Percentiles rank a stretch among this genome's conserved stretches.
Evolutionary conservation across 768 basidiomycete genomes (phyloP).

Genomic region (Lentinula edodes): DNA sequence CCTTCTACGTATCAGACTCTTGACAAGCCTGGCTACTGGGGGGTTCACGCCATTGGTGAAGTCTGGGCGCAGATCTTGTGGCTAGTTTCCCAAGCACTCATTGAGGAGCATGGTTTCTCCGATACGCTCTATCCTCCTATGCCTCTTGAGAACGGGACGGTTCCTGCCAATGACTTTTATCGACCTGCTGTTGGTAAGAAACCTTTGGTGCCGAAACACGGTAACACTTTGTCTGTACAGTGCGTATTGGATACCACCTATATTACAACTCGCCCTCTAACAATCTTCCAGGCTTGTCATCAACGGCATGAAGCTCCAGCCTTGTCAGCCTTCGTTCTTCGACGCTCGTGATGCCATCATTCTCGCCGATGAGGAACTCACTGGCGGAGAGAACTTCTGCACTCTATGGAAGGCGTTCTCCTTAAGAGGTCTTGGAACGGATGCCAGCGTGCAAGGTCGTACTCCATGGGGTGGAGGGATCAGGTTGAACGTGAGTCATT

Average conservation of each 20-base stretch:
- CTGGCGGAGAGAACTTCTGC: slow-evolving; percentile 91
- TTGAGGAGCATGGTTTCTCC: slow-evolving; percentile 78
- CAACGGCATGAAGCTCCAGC: slow-evolving; percentile 92
- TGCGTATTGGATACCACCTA: slow-evolving; percentile 22
- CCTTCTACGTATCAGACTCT: slow-evolving; percentile 93
- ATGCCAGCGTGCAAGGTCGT: slow-evolving; percentile 66
- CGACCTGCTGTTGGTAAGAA: slow-evolving; percentile 38
- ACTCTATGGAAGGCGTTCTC: slow-evolving; percentile 83
- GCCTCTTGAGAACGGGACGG: slow-evolving; percentile 54
- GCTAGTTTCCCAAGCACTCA: slow-evolving; percentile 69
- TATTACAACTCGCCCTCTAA: background rate
- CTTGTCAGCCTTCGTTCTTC: slow-evolving; percentile 87
- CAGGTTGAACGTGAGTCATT: slow-evolving; percentile 46
- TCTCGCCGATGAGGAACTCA: slow-evolving; percentile 84
- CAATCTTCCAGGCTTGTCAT: slow-evolving; percentile 56
- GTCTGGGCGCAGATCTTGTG: slow-evolving; percentile 94
- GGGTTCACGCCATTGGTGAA: slow-evolving; percentile 88
- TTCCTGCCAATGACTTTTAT: slow-evolving; percentile 77
- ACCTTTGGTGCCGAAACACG: slow-evolving; percentile 81
- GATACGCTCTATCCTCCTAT: slow-evolving; percentile 78
- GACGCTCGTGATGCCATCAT: slow-evolving; percentile 88
- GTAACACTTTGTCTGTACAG: slow-evolving; percentile 82
- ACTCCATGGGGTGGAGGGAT: slow-evolving; percentile 95
- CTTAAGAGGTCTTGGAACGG: slow-evolving; percentile 71
- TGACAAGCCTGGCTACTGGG: slow-evolving; percentile 91